A percentile compares a stretch with the other conserved stretches of the same genome.
Evolutionary conservation across 139 green algal species (phyloP).

Genomic region (Tetraselmis chui): DNA sequence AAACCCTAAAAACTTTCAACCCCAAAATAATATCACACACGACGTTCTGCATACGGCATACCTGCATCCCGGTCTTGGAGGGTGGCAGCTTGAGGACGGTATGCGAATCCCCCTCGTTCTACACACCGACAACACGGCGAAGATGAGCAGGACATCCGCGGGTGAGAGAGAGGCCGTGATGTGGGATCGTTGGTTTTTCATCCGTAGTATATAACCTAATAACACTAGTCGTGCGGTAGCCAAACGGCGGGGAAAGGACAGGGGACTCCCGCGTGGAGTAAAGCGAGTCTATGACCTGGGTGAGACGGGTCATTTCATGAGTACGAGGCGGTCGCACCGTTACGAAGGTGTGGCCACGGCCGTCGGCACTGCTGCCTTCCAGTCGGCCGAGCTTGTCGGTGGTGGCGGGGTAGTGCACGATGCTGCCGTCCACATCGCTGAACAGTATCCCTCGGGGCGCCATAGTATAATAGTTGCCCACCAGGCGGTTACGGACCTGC

Average conservation of each 20-base stretch:
- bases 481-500: no score
- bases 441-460: slow-evolving; percentile 26
- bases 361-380: background rate
- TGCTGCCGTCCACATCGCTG: slow-evolving; percentile 52
- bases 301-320: no score
- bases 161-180: background rate
- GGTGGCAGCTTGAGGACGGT: slow-evolving; percentile 41
- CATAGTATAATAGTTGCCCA: no score
- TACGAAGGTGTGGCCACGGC: background rate
- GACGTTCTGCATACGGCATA: no score
- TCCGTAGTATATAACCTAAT: background rate
- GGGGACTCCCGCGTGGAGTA: background rate
- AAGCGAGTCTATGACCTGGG: no score
- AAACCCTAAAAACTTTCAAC: no score
- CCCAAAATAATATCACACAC: no score
- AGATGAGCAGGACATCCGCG: background rate
- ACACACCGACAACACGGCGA: background rate
- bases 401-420: slow-evolving; percentile 41
- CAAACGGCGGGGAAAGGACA: background rate
- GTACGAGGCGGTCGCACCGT: background rate
- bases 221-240: background rate
- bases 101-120: slow-evolving; percentile 14
- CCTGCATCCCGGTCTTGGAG: slow-evolving; percentile 39
- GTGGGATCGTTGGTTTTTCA: background rate
- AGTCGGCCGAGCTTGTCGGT: slow-evolving; percentile 5